These are phyloP conservation scores for Aspergillus cejpii DNA, from an alignment of 2,329 filamentous ascomycete species.

Conservation along the genomic window DNA sequence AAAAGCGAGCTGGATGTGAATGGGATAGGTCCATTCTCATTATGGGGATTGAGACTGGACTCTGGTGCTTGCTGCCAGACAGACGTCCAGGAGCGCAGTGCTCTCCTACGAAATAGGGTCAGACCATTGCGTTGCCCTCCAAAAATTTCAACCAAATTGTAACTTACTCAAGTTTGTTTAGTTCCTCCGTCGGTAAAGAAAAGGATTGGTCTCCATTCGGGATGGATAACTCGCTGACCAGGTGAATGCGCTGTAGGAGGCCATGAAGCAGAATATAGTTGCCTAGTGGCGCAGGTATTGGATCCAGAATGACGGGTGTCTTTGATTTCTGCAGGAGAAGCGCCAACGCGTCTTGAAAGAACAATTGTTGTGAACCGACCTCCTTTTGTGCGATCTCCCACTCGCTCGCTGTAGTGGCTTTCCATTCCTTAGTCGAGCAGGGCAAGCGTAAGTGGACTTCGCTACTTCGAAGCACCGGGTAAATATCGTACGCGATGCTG, in stretches of 20 bases:
- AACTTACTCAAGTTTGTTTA: constrained; percentile 31
- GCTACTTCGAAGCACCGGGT: constrained; percentile 33
- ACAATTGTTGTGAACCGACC: constrained; percentile 25
- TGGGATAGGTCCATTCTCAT: constrained; percentile 30
- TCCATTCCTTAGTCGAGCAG: constrained; percentile 36
- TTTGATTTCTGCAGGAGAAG: constrained; percentile 28
- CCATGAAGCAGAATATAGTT: constrained; percentile 68
- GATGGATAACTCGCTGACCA: constrained; percentile 30
- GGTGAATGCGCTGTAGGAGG: constrained; percentile 59
- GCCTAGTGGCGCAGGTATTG: constrained; percentile 48
- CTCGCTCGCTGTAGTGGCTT: constrained; percentile 25
- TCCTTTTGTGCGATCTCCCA: constrained; percentile 30
- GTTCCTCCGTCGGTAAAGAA: constrained; percentile 28
- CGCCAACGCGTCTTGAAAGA: constrained; percentile 32
- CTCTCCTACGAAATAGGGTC: constrained; percentile 18
- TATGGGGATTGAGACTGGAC: constrained; percentile 31
- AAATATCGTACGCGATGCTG: constrained; percentile 36
- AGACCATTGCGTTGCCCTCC: background rate
- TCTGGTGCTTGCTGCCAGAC: constrained; percentile 35
- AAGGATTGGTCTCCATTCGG: constrained; percentile 27
- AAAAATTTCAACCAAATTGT: background rate
- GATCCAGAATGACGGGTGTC: constrained; percentile 23
- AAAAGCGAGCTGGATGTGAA: constrained; percentile 31
- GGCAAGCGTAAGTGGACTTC: constrained; percentile 35
- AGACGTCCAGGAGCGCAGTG: constrained; percentile 32